A percentile compares a stretch with the other conserved stretches of the same genome.
These are phyloP conservation scores for Pichia norvegensis DNA, from an alignment of 1,139 yeast species.

Conservation along the genomic window DNA sequence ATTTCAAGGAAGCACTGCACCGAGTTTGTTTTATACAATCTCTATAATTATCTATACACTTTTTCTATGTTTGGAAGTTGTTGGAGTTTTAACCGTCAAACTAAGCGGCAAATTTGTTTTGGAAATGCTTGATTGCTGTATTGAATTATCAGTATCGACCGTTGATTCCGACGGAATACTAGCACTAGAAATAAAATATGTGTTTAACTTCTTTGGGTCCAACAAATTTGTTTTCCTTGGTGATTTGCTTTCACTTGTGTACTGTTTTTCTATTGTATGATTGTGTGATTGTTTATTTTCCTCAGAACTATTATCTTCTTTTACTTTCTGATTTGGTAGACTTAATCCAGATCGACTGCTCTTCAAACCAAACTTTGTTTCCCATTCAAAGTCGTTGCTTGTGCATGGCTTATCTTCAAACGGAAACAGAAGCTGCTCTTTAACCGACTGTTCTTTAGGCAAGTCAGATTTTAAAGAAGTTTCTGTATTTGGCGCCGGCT, in stretches of 20 bases:
- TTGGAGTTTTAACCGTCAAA: not conserved
- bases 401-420: not conserved
- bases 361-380: conserved; percentile 6
- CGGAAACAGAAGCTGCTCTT: too few relatives aligned
- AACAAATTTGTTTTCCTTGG: too few relatives aligned
- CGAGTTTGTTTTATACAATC: too few relatives aligned
- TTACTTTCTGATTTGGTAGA: not conserved
- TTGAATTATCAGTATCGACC: not conserved
- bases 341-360: conserved; percentile 1
- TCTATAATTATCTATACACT: not conserved
- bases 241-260: not conserved
- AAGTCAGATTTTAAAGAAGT: too few relatives aligned
- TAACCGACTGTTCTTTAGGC: too few relatives aligned
- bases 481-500: too few relatives aligned
- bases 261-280: not conserved
- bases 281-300: too few relatives aligned
- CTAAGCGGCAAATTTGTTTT: not conserved
- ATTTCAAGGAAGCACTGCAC: too few relatives aligned
- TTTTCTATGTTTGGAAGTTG: not conserved
- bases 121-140: not conserved
- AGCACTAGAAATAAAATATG: not conserved
- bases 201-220: not conserved
- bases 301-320: not conserved
- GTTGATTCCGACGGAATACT: not conserved
- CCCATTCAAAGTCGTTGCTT: conserved; percentile 5